Evolutionary conservation across 2,329 filamentous ascomycete genomes (phyloP).

Genomic region (Talaromyces amestolkiae): DNA sequence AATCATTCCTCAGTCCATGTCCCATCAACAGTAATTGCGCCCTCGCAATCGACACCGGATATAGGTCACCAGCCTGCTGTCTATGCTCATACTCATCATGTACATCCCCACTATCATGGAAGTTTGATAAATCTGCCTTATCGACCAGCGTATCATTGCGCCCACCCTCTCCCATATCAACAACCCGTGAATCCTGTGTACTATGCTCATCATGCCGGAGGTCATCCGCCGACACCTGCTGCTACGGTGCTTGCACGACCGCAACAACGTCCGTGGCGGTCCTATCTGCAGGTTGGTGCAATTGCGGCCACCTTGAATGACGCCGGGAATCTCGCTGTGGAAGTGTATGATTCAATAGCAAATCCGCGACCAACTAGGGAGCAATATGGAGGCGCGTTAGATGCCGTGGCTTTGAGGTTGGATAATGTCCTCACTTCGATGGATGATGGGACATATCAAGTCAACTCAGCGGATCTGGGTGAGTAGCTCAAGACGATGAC

Average conservation of each 20-base stretch:
- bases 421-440: constrained; percentile 19
- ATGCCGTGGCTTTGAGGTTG: constrained; percentile 16
- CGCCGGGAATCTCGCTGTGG: constrained; percentile 16
- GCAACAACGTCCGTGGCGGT: neutral
- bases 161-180: neutral
- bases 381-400: constrained; percentile 11
- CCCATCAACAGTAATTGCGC: neutral
- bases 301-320: constrained; percentile 16
- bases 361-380: neutral
- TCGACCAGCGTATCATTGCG: neutral
- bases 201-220: neutral
- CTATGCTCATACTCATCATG: neutral
- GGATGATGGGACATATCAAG: constrained; percentile 17
- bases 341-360: constrained; percentile 13
- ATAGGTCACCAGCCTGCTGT: neutral
- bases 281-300: constrained; percentile 7
- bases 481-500: neutral
- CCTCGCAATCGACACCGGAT: neutral
- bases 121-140: neutral
- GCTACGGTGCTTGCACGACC: neutral
- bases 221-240: neutral
- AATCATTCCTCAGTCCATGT: neutral
- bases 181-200: neutral
- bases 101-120: constrained; percentile 2
- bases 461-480: constrained; percentile 12